Evolutionary conservation across 2,329 filamentous ascomycete species (phyloP), one percentile per base, ranked within the genome.

Genomic region (Clathrospora elynae): DNA sequence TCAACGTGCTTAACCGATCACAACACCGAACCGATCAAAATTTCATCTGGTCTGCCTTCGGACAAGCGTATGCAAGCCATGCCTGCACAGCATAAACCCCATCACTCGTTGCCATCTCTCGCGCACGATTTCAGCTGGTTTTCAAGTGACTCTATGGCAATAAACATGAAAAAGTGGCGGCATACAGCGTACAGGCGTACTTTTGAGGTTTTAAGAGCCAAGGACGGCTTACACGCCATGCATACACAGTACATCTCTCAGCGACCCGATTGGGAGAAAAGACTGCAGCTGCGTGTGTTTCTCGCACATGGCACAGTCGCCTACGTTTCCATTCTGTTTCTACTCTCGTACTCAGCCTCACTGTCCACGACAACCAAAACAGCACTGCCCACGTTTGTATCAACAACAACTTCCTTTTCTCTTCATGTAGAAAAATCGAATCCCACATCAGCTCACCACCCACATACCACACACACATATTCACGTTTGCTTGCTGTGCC

Each of bases 271-370:
- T 9, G 13, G 18, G 13, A 29, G 12, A 22, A 12, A 29, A 2
- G 22, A 17, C 19, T 14, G 13, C 46, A 25, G 10, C 11, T 24
- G 19, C 38, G 19, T 29, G 34, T 29, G 17, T 40, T n/a, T 12
- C 17, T 16, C 36, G 40, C 30, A 29, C 14, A 38, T 34, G 22
- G 37, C 25, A 42, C 37, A 39, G 33, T n/a, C 35, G 24, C 22
- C n/a, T 29, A 36, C 23, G 23, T 42, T 43, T 36, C 41, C 35
- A 49, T 29, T 17, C 20, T 43, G 20, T 29, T 34, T 20, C 35
- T 32, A 32, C 31, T 41, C 12, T 25, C 16, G 32, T 31, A 35
- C 49, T 53, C 46, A 53, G 52, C 52, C 52, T 51, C 52, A 35
- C 8, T 19, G 41, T 46, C 46, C 32, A 51, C 52, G 43, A 46